Evolutionary conservation across 495 filamentous ascomycete species (phyloP), one percentile per base, ranked within the genome.

Genomic region (Penicillium atrosanguineum): DNA sequence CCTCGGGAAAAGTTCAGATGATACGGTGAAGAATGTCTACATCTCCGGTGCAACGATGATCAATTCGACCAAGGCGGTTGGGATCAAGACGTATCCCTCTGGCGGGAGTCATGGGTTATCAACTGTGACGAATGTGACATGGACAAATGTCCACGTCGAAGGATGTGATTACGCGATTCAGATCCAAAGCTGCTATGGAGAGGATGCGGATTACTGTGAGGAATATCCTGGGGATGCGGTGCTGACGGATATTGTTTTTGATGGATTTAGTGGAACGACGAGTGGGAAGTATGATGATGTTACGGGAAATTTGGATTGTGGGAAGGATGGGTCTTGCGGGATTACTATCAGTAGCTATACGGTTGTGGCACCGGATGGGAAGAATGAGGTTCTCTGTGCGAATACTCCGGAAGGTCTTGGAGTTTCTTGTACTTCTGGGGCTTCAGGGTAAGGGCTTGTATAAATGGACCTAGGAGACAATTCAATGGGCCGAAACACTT

Each of bases 141-240:
- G 62, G 49, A 64, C 58, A 3, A 65, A 57, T 8, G 55, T 79
- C 31, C 64, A 60, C 19, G 68, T 77, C 5, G 52, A 68, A 5
- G 66, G 63, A 20, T 71, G 66, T 40, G 73, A 75, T 38, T 79
- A 78, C 49, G 76, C 69, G n/a, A 63, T 77, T 50, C 74, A 78
- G 58, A 76, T 78, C 25, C 69, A 78, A 51, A 76, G 71, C 36
- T 79, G 76, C 48, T 79, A 79, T 51, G 65, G 67, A 26, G 65
- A 75, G 38, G 64, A 73, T 54, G 65, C 44, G 2, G 52, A 49
- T n/a, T 75, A 78, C 48, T 79, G 76, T 48, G 55, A 55, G 15
- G 47, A 61, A 11, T 52, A 73, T 50, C 69, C 73, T 5, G 67
- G 68, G 11, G 56, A 67, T 48, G 72, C 71, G 6, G 52, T 58